Evolutionary conservation across 2,329 filamentous ascomycete genomes (phyloP), one percentile per base, ranked within the genome.

Genomic region (Fusarium duplospermum): DNA sequence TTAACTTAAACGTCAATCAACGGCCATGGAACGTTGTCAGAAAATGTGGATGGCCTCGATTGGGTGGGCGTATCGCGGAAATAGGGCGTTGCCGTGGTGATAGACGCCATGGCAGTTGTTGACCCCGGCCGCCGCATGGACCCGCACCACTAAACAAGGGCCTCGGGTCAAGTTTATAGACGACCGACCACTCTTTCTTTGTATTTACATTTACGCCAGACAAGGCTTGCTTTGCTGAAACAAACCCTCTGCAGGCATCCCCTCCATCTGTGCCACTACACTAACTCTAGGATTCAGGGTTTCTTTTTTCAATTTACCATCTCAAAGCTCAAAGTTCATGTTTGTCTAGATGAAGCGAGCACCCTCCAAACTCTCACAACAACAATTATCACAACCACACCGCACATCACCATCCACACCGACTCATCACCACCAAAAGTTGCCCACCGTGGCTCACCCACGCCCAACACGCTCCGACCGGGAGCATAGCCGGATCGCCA

Each of bases 401-500:
- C 64, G 57, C 59, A 36, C 31, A 38, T 57, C 54, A 31, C 35
- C 18, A 54, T 31, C 62, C 29, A 42, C 35, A 59, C 64, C 66
- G 58, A 72, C 45, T 40, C 59, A 58, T 36, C 58, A 58, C 62
- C 65, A 45, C 24, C 63, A 70, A 67, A 59, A 69, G 58, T 66
- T 70, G 74, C 77, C 77, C 76, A 81, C 67, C 76, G 73, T 83
- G 82, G 82, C 82, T 74, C 78, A 72, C 66, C 78, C 79, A 80
- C 81, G 81, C 71, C 76, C 78, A 64, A 82, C 79, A 59, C 82
- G 82, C 81, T 80, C 81, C 78, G 82, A 83, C 67, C 80, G 82
- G 78, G 82, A 83, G 80, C 78, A 74, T 35, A 78, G 73, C 77
- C 81, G 82, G 72, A 78, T 81, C 69, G 73, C 77, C 62, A 82